A percentile compares a stretch with the other conserved stretches of the same genome.
Evolutionary conservation across 2,329 filamentous ascomycete species (phyloP).

Genomic region (Ophiosphaerella narmari): DNA sequence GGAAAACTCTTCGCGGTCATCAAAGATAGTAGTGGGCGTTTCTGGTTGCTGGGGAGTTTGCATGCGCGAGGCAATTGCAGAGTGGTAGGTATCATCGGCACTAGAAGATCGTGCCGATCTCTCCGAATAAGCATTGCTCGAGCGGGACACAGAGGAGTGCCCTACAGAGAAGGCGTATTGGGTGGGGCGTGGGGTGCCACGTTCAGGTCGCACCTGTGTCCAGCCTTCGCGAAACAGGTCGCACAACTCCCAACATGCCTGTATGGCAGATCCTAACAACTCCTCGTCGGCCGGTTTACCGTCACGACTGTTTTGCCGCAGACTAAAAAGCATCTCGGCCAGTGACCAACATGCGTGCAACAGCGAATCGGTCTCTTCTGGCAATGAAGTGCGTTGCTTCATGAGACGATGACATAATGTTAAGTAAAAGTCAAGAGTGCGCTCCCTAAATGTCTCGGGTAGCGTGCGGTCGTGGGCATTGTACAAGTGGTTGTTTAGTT

Average conservation of each 20-base stretch:
- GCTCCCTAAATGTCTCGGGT: constrained; percentile 83
- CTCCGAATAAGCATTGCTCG: constrained; percentile 41
- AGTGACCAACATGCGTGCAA: constrained; percentile 86
- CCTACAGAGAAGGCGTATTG: constrained; percentile 68
- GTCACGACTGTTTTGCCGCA: constrained; percentile 80
- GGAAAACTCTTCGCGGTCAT: constrained; percentile 78
- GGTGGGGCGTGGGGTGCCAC: constrained; percentile 80
- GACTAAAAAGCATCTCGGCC: constrained; percentile 89
- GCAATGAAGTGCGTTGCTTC: constrained; percentile 82
- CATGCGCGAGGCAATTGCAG: constrained; percentile 47
- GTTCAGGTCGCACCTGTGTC: constrained; percentile 84
- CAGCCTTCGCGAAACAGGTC: constrained; percentile 92
- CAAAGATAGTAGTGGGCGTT: constrained; percentile 93
- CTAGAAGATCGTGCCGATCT: constrained; percentile 47
- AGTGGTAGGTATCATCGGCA: constrained; percentile 54
- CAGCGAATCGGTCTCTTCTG: constrained; percentile 81
- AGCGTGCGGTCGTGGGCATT: constrained; percentile 85
- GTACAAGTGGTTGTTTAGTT: constrained; percentile 93
- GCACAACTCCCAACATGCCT: constrained; percentile 93
- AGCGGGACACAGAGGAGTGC: constrained; percentile 39
- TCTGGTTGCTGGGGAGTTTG: constrained; percentile 63
- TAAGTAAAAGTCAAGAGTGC: constrained; percentile 92
- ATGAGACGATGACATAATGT: constrained; percentile 93
- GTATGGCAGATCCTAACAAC: constrained; percentile 81
- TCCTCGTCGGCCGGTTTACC: constrained; percentile 78